Evolutionary conservation across 257 asterid species (phyloP).

Genomic region (Plectranthus barbatus): DNA sequence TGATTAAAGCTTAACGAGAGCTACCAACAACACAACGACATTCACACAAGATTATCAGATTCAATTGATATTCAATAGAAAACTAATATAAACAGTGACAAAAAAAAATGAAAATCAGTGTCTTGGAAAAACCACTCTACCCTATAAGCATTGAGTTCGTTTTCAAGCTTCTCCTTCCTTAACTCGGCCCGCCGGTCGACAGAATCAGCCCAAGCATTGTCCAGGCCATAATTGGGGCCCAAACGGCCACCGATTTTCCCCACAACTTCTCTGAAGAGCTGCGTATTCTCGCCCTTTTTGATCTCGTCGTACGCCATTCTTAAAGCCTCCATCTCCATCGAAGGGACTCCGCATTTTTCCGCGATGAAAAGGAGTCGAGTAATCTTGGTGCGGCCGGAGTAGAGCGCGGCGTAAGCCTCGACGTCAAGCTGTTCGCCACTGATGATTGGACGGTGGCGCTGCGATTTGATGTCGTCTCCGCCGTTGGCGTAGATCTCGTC

Average conservation of each 20-base stretch:
- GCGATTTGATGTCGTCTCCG: constrained; percentile 31
- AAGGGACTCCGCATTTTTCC: constrained; percentile 45
- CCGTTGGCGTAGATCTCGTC: constrained; percentile 67
- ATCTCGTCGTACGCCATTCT: constrained; percentile 94
- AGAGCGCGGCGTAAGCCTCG: constrained; percentile 88
- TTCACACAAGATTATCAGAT: neutral
- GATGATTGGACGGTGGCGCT: constrained; percentile 70
- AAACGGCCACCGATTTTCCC: constrained; percentile 64
- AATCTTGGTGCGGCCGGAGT: constrained; percentile 82
- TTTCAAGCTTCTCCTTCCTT: constrained; percentile 86
- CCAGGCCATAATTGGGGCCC: constrained; percentile 61
- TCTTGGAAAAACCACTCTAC: constrained; percentile 22
- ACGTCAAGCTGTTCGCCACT: constrained; percentile 77
- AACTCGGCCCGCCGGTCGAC: constrained; percentile 78
- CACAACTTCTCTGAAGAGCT: constrained; percentile 69
- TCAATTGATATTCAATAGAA: neutral
- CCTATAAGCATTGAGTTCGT: constrained; percentile 84
- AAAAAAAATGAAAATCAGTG: neutral
- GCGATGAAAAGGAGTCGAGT: constrained; percentile 69
- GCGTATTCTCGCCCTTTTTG: constrained; percentile 89
- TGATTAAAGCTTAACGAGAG: neutral
- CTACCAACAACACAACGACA: neutral
- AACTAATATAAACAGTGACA: neutral
- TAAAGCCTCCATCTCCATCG: constrained; percentile 83
- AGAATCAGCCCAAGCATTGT: constrained; percentile 62